Evolutionary conservation across 192 early-diverging fungal species (phyloP), one percentile per base, ranked within the genome.

Genomic region (Spizellomyces sp.): DNA sequence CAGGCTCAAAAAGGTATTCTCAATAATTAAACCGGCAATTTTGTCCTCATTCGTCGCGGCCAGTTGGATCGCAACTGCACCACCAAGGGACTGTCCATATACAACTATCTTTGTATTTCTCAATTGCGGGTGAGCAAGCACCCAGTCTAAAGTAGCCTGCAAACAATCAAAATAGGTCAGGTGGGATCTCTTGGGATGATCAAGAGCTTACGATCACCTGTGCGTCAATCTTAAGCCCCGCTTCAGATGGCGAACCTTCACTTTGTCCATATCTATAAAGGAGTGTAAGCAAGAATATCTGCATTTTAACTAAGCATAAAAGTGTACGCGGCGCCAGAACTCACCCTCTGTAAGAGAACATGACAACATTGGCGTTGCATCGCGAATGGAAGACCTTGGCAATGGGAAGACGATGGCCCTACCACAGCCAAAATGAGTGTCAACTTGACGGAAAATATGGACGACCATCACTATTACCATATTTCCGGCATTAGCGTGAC

Each of bases 401-500:
- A 58, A 98, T 93, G 6, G 95, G 96, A 62, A 99, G 82, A 12
- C 98, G 86, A 75, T 99, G 96, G 47, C 98, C 97, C 92, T 88
- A 36, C 22, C 21, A 12, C 48, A 64, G 8, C 27, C 27, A 36
- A 0, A 36, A 36, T 36, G 45, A 57, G 50, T 43, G 6, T 72
- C 45, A 7, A 21, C 6, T 17, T 21, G 4, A 45, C 36, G 4
- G n/a, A 17, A 9, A 54, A 1, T 17, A 9, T 8, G 2, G 15
- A 27, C 48, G 56, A 14, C 61, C 62, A 55, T 17, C 15, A 62
- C 27, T 5, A 57, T 45, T 17, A 88, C 88, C 90, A 98, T 95
- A 76, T 99, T 99, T 42, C 98, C 98, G 17, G 98, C 98, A 71
- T 99, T 99, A 41, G 96, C 95, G 73, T 99, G 97, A 64, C 92